Conservation (phyloP, 345 rosid species). For the Cardamine occulta region DNA sequence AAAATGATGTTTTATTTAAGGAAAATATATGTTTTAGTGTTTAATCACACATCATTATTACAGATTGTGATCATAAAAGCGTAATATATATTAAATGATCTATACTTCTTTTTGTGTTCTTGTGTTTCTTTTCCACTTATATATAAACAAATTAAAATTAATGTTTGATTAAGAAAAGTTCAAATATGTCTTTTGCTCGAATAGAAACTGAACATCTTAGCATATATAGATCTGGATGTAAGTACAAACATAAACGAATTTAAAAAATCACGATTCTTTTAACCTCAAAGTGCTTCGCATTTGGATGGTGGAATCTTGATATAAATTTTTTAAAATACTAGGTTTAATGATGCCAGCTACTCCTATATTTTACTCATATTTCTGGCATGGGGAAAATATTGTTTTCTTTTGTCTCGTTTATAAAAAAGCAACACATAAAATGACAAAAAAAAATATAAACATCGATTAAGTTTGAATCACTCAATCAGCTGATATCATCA, state of each 20-base stretch:
- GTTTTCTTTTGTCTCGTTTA: neutral
- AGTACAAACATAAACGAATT: neutral
- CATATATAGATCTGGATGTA: constrained; percentile 22
- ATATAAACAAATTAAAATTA: neutral
- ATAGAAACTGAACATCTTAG: neutral
- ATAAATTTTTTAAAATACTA: constrained; percentile 11
- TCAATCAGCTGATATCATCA: constrained; percentile 28
- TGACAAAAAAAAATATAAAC: constrained; percentile 15
- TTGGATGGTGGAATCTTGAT: constrained; percentile 43
- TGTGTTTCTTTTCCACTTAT: neutral
- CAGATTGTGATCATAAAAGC: neutral
- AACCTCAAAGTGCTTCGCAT: constrained; percentile 4
- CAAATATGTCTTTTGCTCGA: neutral
- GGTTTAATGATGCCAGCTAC: constrained; percentile 38
- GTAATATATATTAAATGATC: neutral
- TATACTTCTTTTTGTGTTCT: neutral
- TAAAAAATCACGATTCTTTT: neutral
- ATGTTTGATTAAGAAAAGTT: neutral
- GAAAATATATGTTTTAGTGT: neutral
- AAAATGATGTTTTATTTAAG: neutral
- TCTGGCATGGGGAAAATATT: constrained; percentile 5
- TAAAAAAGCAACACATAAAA: constrained; percentile 2
- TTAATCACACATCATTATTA: neutral
- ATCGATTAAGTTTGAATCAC: constrained; percentile 11
- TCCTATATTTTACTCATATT: constrained; percentile 31